Evolutionary conservation across 768 basidiomycete genomes (phyloP).

Genomic region (Lactifluus piperatus): DNA sequence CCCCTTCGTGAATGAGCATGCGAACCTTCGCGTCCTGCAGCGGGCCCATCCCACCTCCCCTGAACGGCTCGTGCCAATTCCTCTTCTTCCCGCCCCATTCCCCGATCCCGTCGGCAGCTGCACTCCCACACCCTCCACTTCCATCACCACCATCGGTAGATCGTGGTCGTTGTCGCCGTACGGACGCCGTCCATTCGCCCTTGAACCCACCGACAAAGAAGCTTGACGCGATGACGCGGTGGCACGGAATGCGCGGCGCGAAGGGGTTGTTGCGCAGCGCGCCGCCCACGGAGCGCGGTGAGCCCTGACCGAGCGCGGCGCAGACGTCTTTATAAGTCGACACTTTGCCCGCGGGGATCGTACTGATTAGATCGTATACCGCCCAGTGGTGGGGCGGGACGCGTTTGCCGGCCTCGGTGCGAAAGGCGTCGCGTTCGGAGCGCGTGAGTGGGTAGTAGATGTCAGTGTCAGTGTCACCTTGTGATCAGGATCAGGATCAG

Average conservation of each 20-base stretch:
- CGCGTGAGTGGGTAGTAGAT: conserved; percentile 11
- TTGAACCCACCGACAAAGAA: conserved; percentile 53
- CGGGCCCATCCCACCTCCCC: conserved; percentile 11
- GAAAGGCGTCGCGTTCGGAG: conserved; percentile 15
- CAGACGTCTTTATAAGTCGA: conserved; percentile 30
- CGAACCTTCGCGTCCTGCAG: conserved; percentile 17
- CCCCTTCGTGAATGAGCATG: conserved; percentile 17
- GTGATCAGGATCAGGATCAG: background rate
- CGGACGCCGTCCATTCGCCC: conserved; percentile 41
- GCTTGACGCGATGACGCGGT: conserved; percentile 57
- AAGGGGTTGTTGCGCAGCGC: conserved; percentile 61
- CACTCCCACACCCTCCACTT: no score
- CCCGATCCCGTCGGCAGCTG: no score
- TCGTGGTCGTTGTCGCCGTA: background rate
- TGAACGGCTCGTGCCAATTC: conserved; percentile 17
- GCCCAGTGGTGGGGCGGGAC: conserved; percentile 22
- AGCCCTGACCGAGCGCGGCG: conserved; percentile 41
- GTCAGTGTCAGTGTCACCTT: conserved; percentile 9
- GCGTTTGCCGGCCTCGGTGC: conserved; percentile 15
- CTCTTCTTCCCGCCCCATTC: background rate
- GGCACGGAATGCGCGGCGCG: conserved; percentile 58
- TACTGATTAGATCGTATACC: conserved; percentile 15
- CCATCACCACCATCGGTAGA: no score
- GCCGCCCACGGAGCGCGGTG: conserved; percentile 62
- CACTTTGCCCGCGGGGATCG: conserved; percentile 16